These are phyloP conservation scores for Cryptococcus jaspeensis DNA, from an alignment of 1,284 basidiomycete genomes.

Conservation along the genomic window DNA sequence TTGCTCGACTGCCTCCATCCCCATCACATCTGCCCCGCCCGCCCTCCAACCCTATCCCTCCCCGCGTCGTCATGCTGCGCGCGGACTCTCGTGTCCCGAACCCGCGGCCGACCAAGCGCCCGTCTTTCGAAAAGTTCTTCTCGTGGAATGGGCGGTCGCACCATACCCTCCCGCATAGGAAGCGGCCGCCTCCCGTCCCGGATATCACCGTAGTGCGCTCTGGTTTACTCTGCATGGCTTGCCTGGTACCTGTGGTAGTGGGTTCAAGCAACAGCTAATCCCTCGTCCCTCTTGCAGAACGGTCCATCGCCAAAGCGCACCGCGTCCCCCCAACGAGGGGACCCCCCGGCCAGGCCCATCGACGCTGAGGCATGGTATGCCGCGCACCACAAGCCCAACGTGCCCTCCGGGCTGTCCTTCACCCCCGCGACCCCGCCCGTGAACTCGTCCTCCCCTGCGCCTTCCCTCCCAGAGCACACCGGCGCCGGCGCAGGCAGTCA, in stretches of 20 bases:
- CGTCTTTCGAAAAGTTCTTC: not conserved
- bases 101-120: not conserved
- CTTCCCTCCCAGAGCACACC: not conserved
- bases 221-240: too few relatives aligned
- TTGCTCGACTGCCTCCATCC: not conserved
- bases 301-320: not conserved
- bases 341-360: constrained; percentile 3
- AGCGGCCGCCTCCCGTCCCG: not conserved
- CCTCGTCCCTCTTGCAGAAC: not conserved
- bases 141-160: not conserved
- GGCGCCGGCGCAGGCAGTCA: constrained; percentile 9
- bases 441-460: constrained; percentile 1
- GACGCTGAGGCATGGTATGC: constrained; percentile 1
- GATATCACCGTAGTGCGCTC: too few relatives aligned
- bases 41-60: not conserved
- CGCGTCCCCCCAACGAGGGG: not conserved
- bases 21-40: too few relatives aligned
- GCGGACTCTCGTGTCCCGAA: not conserved
- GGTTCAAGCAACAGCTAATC: not conserved
- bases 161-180: not conserved
- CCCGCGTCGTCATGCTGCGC: not conserved
- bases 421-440: constrained; percentile 27
- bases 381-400: constrained; percentile 10
- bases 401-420: constrained; percentile 40
- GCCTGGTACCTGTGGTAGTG: too few relatives aligned